These are phyloP conservation scores for Candida krabiensis DNA, from an alignment of 805 yeast species.

Conservation along the genomic window DNA sequence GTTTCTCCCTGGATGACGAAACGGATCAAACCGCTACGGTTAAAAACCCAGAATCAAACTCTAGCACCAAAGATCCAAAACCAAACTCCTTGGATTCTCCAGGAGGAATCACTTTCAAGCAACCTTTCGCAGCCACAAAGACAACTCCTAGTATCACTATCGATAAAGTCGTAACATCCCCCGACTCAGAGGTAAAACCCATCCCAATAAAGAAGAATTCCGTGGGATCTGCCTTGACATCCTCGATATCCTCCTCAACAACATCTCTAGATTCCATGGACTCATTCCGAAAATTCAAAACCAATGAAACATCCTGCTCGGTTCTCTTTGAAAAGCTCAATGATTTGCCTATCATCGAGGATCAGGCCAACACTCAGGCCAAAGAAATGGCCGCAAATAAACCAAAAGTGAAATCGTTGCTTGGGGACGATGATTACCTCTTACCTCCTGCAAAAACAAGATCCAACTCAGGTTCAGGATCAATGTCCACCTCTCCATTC, in stretches of 20 bases:
- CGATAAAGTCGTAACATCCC: conserved; percentile 7
- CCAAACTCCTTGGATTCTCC: conserved; percentile 15
- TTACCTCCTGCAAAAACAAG: conserved; percentile 6
- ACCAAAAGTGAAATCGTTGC: conserved; percentile 23
- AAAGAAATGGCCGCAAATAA: conserved; percentile 12
- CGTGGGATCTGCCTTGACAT: conserved; percentile 10
- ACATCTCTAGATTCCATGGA: conserved; percentile 16
- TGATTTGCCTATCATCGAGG: conserved; percentile 26
- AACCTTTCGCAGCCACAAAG: conserved; percentile 18
- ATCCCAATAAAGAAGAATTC: conserved; percentile 10
- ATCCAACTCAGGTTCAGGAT: conserved; percentile 11
- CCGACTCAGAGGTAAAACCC: neutral
- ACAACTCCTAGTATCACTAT: conserved; percentile 17
- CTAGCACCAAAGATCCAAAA: conserved; percentile 1
- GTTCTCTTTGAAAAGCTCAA: conserved; percentile 25
- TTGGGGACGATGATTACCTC: conserved; percentile 18
- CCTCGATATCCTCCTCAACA: conserved; percentile 14
- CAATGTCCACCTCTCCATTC: conserved; percentile 6
- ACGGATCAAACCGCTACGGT: neutral
- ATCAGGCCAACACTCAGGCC: conserved; percentile 17
- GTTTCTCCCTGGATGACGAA: conserved; percentile 11
- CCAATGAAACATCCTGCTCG: conserved; percentile 23
- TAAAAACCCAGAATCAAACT: neutral
- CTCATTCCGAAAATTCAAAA: conserved; percentile 17
- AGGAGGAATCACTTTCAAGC: conserved; percentile 22